Percentiles rank a stretch among this genome's conserved stretches.
Conservation (phyloP, 169 alveolate species). For the Eimeria zaria region DNA sequence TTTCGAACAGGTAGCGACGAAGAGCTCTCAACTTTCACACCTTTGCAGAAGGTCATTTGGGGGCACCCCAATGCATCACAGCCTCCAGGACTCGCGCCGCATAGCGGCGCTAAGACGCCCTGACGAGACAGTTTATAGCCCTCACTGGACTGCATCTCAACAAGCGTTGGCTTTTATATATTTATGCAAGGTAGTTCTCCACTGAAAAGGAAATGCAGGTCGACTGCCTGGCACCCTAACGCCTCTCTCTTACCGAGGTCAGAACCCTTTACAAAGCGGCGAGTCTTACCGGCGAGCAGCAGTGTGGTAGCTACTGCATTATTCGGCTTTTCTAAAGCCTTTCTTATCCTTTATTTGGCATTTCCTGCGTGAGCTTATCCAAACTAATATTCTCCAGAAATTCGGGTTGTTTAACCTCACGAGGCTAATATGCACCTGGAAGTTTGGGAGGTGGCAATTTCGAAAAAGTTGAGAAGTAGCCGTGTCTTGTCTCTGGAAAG, state of each 20-base stretch:
- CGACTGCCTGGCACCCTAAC: not conserved
- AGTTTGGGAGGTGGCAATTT: not conserved
- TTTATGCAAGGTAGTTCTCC: not conserved
- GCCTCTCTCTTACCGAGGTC: not conserved
- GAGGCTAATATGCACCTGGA: not conserved
- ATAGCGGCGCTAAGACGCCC: not conserved
- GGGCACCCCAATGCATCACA: not conserved
- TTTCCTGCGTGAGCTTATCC: not conserved
- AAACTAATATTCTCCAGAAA: not conserved
- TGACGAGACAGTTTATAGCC: not conserved
- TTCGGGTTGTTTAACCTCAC: not conserved
- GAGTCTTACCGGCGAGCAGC: not conserved
- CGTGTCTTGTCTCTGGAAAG: not conserved
- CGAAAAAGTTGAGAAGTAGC: not conserved
- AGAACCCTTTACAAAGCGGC: not conserved
- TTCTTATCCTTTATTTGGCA: not conserved
- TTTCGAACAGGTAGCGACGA: not conserved
- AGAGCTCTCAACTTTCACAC: not conserved
- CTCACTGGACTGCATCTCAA: not conserved
- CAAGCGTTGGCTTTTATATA: no score
- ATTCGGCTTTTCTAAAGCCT: not conserved
- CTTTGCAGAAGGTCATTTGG: slow-evolving; percentile 3
- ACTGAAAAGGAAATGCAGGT: not conserved
- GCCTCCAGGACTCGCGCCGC: not conserved
- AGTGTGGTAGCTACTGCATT: not conserved